Base-by-base conservation (phyloP, 768 basidiomycete genomes). In the Tylopilus subfusipes region DNA sequence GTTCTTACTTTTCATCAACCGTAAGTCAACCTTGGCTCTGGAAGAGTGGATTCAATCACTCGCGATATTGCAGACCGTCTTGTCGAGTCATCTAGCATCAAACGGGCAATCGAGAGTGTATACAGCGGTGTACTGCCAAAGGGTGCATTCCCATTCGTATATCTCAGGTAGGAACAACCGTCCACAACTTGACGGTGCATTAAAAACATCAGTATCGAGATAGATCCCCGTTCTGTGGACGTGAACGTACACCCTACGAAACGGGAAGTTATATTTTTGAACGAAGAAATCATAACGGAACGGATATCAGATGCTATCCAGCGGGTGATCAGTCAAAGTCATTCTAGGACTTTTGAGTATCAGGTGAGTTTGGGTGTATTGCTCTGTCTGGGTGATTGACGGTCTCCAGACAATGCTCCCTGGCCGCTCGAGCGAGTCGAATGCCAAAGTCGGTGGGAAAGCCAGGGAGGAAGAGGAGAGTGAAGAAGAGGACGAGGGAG, bases 221-320 rank as follows among this genome's bases (percentile, higher is more conserved):
- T 98, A 61, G 86, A 93, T 56, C 93, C 94, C 0, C 80, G 83
- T 29, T 84, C 88, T 24, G 88, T 99, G 18, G 97, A 99, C 62
- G 95, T 98, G 50, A 99, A 99, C 63, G 93, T 98, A 9, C 95
- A 98, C 67, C 97, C 96, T 0, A 98, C 97, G 2, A 99, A 99
- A 68, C 88, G 90, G 42, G 95, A 98, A 68, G 93, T 98, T 1
- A 91, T 93, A 60, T 98, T 98, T 64, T 70, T 98, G 46, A 84
- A 97, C 57, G 93, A 98, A 68, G 96, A 98, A 49, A 76, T 73
- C 14, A 90, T 98, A 63, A 86, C 86, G 7, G 85, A 91, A 59
- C 76, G 76, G 9, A 84, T 98, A 42, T 82, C 87, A 14, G 84
- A 89, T 63, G 78, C 77, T 1, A 76, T 98, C 3, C 89, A 92